Evolutionary conservation across 768 basidiomycete genomes (phyloP), one percentile per base, ranked within the genome.

Genomic region (Trametes gibbosa): DNA sequence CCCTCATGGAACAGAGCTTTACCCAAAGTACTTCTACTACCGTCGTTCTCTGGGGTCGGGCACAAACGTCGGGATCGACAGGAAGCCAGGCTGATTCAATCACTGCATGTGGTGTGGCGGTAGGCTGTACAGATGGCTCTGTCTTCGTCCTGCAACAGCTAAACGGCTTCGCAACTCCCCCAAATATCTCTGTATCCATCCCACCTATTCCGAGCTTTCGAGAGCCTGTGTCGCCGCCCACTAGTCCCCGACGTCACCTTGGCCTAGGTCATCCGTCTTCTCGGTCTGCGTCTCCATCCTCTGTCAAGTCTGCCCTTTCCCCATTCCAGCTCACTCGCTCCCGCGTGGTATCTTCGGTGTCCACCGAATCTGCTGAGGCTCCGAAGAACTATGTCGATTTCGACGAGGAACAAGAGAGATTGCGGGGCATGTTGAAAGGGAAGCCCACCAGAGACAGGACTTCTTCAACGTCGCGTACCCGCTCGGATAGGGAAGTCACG

Each of bases 311-410:
- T 19, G 24, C 59, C 59, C 70, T 50, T 53, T 76, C 56, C 9
- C 81, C 83, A 4, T 85, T 87, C 68, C 75, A 75, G 37, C 71
- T 85, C 12, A 72, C 80, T n/a, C 81, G 84, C 50, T 80, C 87
- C 17, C 79, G 82, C 5, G 80, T 87, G 5, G 87, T 90, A 1
- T 87, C 90, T n/a, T 86, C 84, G 12, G 73, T 93, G 5, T 89
- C 84, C 8, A 75, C 76, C 9, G 87, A 90, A 59, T 81, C 81
- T 59, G 89, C 82, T 0, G 87, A 92, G 69, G 91, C 90, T 0
- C 84, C 89, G 0, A 90, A 82, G 73, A 90, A 84, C 63, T 86
- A 82, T 66, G 86, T 92, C 1, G 92, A 93, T 67, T 90, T 85
- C 56, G 91, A 92, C 2, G 88, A 91, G 43, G 91, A 93, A 67